Base-by-base conservation (phyloP, 2,329 filamentous ascomycete genomes). In the Aureobasidium sp. region DNA sequence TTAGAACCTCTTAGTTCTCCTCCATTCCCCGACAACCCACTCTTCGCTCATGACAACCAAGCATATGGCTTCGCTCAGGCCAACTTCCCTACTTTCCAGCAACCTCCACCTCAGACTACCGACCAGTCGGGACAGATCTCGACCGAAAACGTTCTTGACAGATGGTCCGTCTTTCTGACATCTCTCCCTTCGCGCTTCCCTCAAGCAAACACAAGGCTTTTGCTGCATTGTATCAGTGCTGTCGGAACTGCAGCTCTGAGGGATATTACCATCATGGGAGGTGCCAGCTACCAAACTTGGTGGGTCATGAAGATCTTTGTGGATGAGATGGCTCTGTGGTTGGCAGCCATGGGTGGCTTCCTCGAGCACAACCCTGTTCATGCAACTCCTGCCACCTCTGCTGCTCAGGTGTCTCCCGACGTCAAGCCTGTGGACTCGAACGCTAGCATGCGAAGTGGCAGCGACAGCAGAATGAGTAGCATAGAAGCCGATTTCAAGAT, bases 231-330 rank as follows among this genome's bases (percentile, higher is more conserved):
- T 66, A 86, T 93, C 44, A 87, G 90, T 67, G 82, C 86, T 27
- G 79, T 94, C 24, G 87, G 89, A 14, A 90, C 88, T 8, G 85
- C 88, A 22, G 87, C 90, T 19, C 85, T 94, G 78, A 82, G 90
- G 60, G 91, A 95, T 68, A 82, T 95, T 62, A 94, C 90, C 0
- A 85, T 94, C 56, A 81, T 85, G 44, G 86, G 89, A 66, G 89
- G 88, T 19, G 85, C 87, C 70, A 92, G 88, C 70, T 95, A 93
- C 70, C 88, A 89, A n/a, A 87, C 89, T 6, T 95, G 91, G 91
- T 94, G 90, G 90, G 89, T 97, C 62, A 91, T 91, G 3, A 96
- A 97, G 73, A 92, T 93, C 62, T 97, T 93, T 81, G 84, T 97
- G 58, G 92, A 97, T 70, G 93, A 97, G 76, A 95, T 96, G 90